Evolutionary conservation across 805 yeast species (phyloP).

Genomic region (Pichia eremophila): DNA sequence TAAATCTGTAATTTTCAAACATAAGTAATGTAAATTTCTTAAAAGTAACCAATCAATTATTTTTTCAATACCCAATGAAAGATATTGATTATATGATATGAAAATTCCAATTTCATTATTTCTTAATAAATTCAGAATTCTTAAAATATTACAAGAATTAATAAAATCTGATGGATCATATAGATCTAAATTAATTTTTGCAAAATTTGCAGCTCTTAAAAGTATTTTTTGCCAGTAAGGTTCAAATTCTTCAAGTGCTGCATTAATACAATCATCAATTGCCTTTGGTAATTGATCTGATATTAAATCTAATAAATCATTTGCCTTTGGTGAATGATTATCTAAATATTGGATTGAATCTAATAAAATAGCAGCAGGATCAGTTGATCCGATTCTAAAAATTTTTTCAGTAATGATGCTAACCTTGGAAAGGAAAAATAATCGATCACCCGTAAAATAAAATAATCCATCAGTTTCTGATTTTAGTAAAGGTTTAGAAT

Average conservation of each 20-base stretch:
- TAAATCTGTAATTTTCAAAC: conserved; percentile 50
- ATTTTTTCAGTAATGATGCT: conserved; percentile 45
- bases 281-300: conserved; percentile 45
- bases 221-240: conserved; percentile 72
- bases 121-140: conserved; percentile 64
- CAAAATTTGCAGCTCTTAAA: conserved; percentile 76
- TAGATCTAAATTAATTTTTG: conserved; percentile 53
- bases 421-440: conserved; percentile 61
- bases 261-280: conserved; percentile 59
- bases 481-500: conserved; percentile 31
- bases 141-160: conserved; percentile 47
- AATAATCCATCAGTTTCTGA: conserved; percentile 66
- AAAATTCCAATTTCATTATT: conserved; percentile 57
- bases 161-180: conserved; percentile 57
- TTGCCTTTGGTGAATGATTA: conserved; percentile 68
- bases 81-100: conserved; percentile 50
- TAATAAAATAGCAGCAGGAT: conserved; percentile 71
- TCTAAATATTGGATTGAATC: conserved; percentile 68
- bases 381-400: conserved; percentile 74
- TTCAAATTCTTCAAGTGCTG: conserved; percentile 71
- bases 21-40: conserved; percentile 51
- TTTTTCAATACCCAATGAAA: conserved; percentile 42
- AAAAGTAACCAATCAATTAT: conserved; percentile 48
- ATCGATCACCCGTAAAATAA: conserved; percentile 45
- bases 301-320: conserved; percentile 57